Base-by-base conservation (phyloP, 352 stramenopile species). In the Lagenidium sp. region DNA sequence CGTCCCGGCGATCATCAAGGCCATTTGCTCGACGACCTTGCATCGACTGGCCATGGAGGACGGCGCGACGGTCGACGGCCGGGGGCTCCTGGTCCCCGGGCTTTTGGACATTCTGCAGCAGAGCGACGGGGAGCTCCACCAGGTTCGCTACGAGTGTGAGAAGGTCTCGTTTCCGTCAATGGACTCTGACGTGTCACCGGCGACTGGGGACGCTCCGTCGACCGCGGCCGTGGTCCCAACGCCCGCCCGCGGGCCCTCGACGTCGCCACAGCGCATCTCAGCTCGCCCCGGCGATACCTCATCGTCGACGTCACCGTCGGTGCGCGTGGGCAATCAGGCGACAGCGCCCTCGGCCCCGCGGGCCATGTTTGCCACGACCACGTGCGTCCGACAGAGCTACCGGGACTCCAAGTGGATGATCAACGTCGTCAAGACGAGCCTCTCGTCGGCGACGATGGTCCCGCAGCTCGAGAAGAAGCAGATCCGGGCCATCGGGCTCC, bases 131-230 rank as follows among this genome's bases (percentile, higher is more conserved):
- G 72, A 81, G 21, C 58, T 88, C 4, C 70, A 85, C 19, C 63
- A 82, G 48, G 70, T 85, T 6, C 69, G 70, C n/a, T 88, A 86
- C 40, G 68, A 82, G 38, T 84, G 68, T 34, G 71, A 83, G 38
- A 82, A 86, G 31, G 61, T 84, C 8, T 84, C 75, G 12, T 43
- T 85, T 7, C 79, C 68, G 6, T 43, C 39, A 0, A 44, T 47
- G 0, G 43, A 56, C 18, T 16, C 31, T n/a, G n/a, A n/a, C n/a
- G n/a, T n/a, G n/a, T n/a, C n/a, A n/a, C n/a, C n/a, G n/a, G n/a
- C n/a, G n/a, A n/a, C n/a, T n/a, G n/a, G n/a, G n/a, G 10, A 11
- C 38, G n/a, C 41, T 6, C 24, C 16, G n/a, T 13, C 30, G 29
- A 16, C 42, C 18, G 12, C 34, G 23, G 18, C 16, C 16, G 7